phyloP scores from a whole-genome alignment of 345 rosid species.

The Euphorbia pulcherrima region DNA sequence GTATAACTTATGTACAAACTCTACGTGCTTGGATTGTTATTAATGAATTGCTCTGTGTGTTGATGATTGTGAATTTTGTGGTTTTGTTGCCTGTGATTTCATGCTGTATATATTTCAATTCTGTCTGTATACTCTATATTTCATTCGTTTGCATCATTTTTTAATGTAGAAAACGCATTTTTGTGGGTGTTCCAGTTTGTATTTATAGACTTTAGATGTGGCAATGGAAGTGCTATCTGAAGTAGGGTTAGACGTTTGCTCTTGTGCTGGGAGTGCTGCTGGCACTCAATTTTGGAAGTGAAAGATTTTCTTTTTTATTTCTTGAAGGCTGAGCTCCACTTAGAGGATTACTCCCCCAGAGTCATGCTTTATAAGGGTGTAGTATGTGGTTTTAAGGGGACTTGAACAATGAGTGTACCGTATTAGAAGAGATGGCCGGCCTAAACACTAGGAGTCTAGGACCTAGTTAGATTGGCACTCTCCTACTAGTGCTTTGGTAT shows the following conservation, averaged over 20 bases:
- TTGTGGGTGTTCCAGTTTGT: neutral
- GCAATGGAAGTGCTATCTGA: neutral
- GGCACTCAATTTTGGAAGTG: neutral
- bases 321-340: neutral
- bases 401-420: no score
- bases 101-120: neutral
- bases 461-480: neutral
- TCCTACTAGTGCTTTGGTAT: neutral
- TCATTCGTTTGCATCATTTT: neutral
- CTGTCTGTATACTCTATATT: neutral
- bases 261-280: neutral
- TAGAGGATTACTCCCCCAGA: neutral
- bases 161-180: neutral
- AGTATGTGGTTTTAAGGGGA: no score
- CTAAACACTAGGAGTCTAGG: no score
- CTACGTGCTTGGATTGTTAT: neutral
- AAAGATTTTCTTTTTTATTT: neutral
- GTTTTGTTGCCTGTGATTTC: neutral
- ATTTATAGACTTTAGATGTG: neutral
- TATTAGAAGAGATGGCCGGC: neutral
- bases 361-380: neutral
- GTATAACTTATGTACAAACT: conserved; percentile 16
- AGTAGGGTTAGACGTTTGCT: neutral
- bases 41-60: neutral
- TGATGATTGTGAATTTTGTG: neutral